Base-by-base conservation (phyloP, 2,329 filamentous ascomycete species). In the Ophiognomonia clavigignenti-juglandacearum region DNA sequence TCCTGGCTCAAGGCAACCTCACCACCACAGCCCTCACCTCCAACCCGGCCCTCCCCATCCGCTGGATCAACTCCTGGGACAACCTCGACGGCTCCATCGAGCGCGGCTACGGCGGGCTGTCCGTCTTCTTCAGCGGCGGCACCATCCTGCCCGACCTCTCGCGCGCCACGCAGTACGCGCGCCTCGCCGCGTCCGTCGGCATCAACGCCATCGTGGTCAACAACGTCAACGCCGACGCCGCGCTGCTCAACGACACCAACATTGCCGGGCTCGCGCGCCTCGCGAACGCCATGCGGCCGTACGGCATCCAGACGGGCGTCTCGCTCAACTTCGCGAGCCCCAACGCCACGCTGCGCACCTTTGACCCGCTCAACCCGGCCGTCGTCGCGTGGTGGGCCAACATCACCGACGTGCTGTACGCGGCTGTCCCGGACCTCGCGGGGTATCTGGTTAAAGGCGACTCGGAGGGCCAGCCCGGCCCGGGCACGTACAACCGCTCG, bases 41-140 rank as follows among this genome's bases (percentile, higher is more conserved):
- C 8, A 84, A 76, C 53, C 82, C 82, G 0, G 70, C 73, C 47
- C 79, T 76, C 0, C 77, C 77, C 0, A 75, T 88, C 35, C 73
- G 84, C 53, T 87, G 83, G 84, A 75, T 80, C 0, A 87, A 88
- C 57, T 77, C 88, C 54, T 88, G 84, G 84, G 82, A 88, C 59
- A 86, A 88, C 54, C 67, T 87, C 60, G 75, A 83, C 48, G 75
- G 83, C 11, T 80, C 73, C 34, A 80, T 88, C 37, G 84, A 87
- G 60, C 70, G 83, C 44, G 84, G 84, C 16, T 88, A 84, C 54
- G 83, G 72, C 4, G 84, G 85, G 0, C 65, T 71, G 0, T 87
- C 83, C 1, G 83, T 87, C 46, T 88, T 86, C 65, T 88, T 86
- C 63, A 64, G 69, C 38, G 65, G 80, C 43, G 80, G 77, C 40